These are phyloP conservation scores for Colletotrichum lupini DNA, from an alignment of 2,329 filamentous ascomycete species.

Conservation along the genomic window DNA sequence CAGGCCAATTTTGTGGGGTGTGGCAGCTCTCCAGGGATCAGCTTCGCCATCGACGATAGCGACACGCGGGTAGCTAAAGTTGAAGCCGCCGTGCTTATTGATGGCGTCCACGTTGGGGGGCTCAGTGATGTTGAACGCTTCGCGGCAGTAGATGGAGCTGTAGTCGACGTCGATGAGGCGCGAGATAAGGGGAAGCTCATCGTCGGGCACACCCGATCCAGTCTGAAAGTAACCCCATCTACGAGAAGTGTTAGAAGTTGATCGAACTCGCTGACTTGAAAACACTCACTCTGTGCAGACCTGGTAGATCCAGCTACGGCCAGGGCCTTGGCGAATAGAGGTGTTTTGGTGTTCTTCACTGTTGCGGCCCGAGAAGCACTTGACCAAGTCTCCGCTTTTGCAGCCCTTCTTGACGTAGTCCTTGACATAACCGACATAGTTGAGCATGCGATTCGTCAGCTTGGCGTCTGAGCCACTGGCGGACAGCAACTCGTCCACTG, in stretches of 20 bases:
- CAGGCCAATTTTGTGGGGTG: slow-evolving; percentile 74
- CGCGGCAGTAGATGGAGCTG: slow-evolving; percentile 69
- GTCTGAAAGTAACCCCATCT: slow-evolving; percentile 85
- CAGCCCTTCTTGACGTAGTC: slow-evolving; percentile 39
- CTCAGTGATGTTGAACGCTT: slow-evolving; percentile 75
- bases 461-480: slow-evolving; percentile 48
- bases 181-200: slow-evolving; percentile 76
- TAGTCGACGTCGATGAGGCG: slow-evolving; percentile 75
- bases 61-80: slow-evolving; percentile 78
- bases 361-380: slow-evolving; percentile 46
- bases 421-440: slow-evolving; percentile 62
- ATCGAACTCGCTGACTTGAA: not conserved
- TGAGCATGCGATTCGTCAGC: slow-evolving; percentile 58
- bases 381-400: slow-evolving; percentile 38
- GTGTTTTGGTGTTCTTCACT: slow-evolving; percentile 37
- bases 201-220: slow-evolving; percentile 73
- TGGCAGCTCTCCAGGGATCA: slow-evolving; percentile 84
- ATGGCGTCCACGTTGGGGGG: slow-evolving; percentile 73
- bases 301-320: slow-evolving; percentile 63
- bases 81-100: slow-evolving; percentile 81
- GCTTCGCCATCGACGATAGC: slow-evolving; percentile 82
- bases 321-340: slow-evolving; percentile 36
- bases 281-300: slow-evolving; percentile 63
- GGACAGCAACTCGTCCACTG: slow-evolving; percentile 52
- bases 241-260: slow-evolving; percentile 33